Percentiles rank a stretch among this genome's conserved stretches.
Evolutionary conservation across 306 rosid genomes (phyloP).

Genomic region (Sesbania bispinosa): DNA sequence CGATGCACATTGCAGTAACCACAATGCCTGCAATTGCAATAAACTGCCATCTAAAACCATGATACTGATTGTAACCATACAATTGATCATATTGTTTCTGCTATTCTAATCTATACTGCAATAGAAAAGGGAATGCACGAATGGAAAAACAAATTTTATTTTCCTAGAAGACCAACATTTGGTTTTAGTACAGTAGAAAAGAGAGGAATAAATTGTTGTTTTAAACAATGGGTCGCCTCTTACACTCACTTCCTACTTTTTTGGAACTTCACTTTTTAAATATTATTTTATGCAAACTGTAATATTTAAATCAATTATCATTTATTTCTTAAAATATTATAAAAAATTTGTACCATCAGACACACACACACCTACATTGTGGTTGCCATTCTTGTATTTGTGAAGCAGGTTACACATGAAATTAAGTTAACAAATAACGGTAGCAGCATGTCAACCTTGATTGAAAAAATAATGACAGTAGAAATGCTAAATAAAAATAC

Average conservation of each 20-base stretch:
- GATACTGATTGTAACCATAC: neutral
- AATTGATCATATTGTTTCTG: neutral
- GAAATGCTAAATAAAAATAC: neutral
- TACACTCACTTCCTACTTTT: neutral
- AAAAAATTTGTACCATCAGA: neutral
- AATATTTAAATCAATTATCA: neutral
- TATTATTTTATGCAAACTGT: too few species aligned
- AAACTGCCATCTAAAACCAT: neutral
- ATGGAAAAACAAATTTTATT: too few species aligned
- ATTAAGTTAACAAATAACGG: neutral
- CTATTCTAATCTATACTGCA: neutral
- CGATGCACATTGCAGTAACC: neutral
- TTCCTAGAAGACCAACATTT: too few species aligned
- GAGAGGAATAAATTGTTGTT: too few species aligned
- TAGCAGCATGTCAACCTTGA: neutral
- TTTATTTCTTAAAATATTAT: neutral
- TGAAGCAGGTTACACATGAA: neutral
- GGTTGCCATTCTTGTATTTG: neutral
- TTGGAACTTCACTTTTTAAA: neutral
- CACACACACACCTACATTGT: neutral
- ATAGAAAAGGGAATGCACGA: neutral
- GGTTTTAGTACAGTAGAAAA: too few species aligned
- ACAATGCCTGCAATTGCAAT: conserved; percentile 3
- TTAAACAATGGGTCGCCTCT: too few species aligned
- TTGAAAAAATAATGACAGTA: neutral